Evolutionary conservation across 1,284 basidiomycete genomes (phyloP), one percentile per base, ranked within the genome.

Genomic region (Microbotryum intermedium): DNA sequence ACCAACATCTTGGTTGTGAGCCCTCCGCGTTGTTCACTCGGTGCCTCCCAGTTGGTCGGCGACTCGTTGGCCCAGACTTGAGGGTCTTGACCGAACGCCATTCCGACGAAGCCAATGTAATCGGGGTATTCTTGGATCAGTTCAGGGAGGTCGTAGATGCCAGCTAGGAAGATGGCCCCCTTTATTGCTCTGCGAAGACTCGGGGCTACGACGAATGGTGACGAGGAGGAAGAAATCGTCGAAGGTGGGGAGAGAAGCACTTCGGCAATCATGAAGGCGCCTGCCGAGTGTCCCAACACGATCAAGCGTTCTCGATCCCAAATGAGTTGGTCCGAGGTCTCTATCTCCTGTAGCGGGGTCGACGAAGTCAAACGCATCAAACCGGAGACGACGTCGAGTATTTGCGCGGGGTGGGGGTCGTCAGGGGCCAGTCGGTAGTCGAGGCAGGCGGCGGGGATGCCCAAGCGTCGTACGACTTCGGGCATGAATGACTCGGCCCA

Each of bases 351-450:
- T 11, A 39, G 34, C 11, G 34, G 34, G 34, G 34, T 39, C 6
- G 1, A 11, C 7, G 30, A 53, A 10, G 50, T 50, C n/a, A 66
- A 42, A 23, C 61, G 55, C 10, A 55, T 46, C 9, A 67, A 44
- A 9, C 55, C 66, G 25, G 66, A 28, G 44, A 63, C 48, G 52
- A 62, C 60, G 50, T 67, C 66, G 55, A 43, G 16, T 34, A 61
- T 53, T 20, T 65, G 66, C 10, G 58, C 55, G 3, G 66, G 66
- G 18, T 67, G 66, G 9, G 60, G 57, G 26, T 48, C 4, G 18
- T 46, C 25, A 1, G 66, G 66, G 0, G 66, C 57, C 55, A 65
- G 63, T 42, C 66, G 63, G 53, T 67, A 67, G 25, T 67, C 66
- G 53, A 67, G 25, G 28, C 55, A 43, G 52, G 66, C 66, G 47